Conservation (phyloP, 1,139 yeast genomes). For the Nematodospora anomalae region DNA sequence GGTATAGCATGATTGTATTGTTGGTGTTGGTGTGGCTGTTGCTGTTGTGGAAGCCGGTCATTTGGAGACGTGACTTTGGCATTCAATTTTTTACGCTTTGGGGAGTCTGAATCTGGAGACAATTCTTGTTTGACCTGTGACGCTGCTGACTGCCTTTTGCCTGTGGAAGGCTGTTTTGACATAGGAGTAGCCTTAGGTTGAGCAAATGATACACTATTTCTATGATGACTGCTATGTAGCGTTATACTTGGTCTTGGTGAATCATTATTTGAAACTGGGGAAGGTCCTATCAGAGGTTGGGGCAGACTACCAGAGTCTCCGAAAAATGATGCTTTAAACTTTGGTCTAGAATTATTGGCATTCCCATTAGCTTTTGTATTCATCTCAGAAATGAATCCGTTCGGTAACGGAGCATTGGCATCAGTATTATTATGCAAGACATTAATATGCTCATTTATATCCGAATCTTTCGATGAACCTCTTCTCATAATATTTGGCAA, state of each 20-base stretch:
- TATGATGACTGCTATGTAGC: conserved; percentile 14
- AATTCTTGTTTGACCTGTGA: conserved; percentile 7
- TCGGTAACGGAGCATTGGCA: conserved; percentile 46
- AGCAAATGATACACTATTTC: conserved; percentile 15
- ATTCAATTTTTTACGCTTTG: conserved; percentile 13
- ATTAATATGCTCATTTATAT: conserved; percentile 39
- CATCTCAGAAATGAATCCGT: conserved; percentile 10
- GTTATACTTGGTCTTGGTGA: conserved; percentile 16
- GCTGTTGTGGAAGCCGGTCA: too few species aligned
- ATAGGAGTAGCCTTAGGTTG: conserved; percentile 8
- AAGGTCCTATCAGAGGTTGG: conserved; percentile 9
- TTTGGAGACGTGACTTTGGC: conserved; percentile 6
- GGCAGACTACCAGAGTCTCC: conserved; percentile 13
- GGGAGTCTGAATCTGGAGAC: conserved; percentile 13
- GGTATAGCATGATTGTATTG: conserved; percentile 5
- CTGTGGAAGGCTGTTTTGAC: conserved; percentile 6
- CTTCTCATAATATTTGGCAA: conserved; percentile 26
- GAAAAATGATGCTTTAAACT: conserved; percentile 25
- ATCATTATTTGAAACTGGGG: conserved; percentile 8
- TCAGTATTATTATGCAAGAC: conserved; percentile 45
- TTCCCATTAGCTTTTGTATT: conserved; percentile 4
- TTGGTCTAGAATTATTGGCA: conserved; percentile 16
- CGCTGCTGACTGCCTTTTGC: neutral
- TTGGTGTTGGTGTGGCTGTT: too few species aligned
- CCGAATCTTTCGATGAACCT: conserved; percentile 19